Conservation (phyloP, 2,329 filamentous ascomycete genomes). For the Furcasterigmium sp. region DNA sequence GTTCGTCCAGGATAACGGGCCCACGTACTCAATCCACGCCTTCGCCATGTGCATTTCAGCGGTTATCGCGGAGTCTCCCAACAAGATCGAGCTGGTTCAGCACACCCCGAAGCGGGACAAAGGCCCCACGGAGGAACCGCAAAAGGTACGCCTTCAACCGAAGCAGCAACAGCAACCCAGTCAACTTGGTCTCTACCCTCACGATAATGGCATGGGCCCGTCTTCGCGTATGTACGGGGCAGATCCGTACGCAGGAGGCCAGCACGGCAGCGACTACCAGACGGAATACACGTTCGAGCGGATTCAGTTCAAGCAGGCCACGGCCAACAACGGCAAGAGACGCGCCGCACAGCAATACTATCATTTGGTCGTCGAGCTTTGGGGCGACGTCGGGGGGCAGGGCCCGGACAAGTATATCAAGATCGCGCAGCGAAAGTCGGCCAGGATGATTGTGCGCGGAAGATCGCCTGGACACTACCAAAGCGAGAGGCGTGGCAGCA, state of each 20-base stretch:
- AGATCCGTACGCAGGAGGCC: constrained; percentile 29
- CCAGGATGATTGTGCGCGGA: constrained; percentile 82
- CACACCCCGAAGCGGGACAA: constrained; percentile 91
- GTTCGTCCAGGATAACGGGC: constrained; percentile 42
- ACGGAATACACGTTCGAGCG: constrained; percentile 70
- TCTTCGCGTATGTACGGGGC: constrained; percentile 15
- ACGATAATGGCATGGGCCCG: constrained; percentile 26
- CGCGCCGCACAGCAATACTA: constrained; percentile 90
- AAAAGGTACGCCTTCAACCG: constrained; percentile 62
- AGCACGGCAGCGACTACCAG: constrained; percentile 30
- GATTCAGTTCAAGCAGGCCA: constrained; percentile 92
- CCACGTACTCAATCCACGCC: constrained; percentile 61
- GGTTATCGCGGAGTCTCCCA: constrained; percentile 69
- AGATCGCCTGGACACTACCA: constrained; percentile 79
- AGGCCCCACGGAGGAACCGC: constrained; percentile 71
- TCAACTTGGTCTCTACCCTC: constrained; percentile 37
- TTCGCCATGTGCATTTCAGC: constrained; percentile 85
- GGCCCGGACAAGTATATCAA: constrained; percentile 56
- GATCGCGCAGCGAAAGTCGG: constrained; percentile 67
- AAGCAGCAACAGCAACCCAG: constrained; percentile 48
- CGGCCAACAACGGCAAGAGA: constrained; percentile 88
- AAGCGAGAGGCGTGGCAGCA: constrained; percentile 62
- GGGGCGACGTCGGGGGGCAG: constrained; percentile 57
- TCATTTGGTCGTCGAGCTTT: constrained; percentile 82
- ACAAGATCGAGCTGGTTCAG: constrained; percentile 75